Percentiles rank a stretch among this genome's conserved stretches.
These are phyloP conservation scores for Lobosporangium transversale DNA, from an alignment of 192 early-diverging fungal species.

Conservation along the genomic window DNA sequence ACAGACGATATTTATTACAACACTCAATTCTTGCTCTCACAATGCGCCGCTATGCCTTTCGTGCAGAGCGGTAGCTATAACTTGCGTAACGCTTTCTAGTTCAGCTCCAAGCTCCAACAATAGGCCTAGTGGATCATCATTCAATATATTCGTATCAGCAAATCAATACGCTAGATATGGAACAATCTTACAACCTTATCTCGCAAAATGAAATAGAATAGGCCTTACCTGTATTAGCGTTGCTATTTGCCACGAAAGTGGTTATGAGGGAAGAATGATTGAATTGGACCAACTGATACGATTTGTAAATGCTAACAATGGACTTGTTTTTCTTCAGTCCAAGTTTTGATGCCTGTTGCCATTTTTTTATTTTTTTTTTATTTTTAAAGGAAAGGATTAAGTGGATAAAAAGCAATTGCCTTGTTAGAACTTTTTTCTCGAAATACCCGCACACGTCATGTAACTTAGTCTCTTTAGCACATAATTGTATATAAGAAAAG, in stretches of 20 bases:
- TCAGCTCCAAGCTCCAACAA: constrained; percentile 59
- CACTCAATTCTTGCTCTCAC: no score
- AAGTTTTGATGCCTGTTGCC: constrained; percentile 68
- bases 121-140: constrained; percentile 37
- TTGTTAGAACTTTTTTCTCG: no score
- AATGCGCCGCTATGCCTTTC: constrained; percentile 52
- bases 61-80: constrained; percentile 57
- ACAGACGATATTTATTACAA: no score
- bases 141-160: not conserved
- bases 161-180: no score
- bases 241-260: constrained; percentile 63
- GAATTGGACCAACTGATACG: constrained; percentile 70
- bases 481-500: no score
- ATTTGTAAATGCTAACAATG: constrained; percentile 65
- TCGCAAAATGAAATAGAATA: no score
- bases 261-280: constrained; percentile 68
- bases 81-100: constrained; percentile 59
- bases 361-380: no score
- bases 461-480: no score
- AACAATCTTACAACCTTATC: no score
- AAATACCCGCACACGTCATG: no score
- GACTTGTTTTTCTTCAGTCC: constrained; percentile 69
- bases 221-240: constrained; percentile 67
- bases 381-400: not conserved
- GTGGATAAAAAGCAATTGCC: not conserved